Conservation (phyloP, 768 basidiomycete species). For the Lactifluus pinguis region DNA sequence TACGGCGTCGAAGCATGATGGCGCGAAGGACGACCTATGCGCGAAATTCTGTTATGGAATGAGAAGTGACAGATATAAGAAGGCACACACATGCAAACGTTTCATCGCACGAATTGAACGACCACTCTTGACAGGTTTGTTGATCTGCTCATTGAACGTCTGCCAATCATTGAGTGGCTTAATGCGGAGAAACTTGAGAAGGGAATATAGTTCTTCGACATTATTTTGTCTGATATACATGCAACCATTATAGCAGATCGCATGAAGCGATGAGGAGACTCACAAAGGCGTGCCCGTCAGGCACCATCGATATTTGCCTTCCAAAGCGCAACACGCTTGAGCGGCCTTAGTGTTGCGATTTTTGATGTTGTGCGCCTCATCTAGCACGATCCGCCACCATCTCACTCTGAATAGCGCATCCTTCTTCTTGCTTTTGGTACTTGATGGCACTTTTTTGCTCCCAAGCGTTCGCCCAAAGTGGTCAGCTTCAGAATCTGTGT, state of each 20-base stretch:
- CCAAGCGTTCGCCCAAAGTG: slow-evolving; percentile 38
- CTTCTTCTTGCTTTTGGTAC: slow-evolving; percentile 36
- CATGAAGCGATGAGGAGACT: slow-evolving; percentile 1
- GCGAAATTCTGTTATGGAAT: neutral
- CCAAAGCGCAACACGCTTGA: slow-evolving; percentile 68
- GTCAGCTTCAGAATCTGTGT: slow-evolving; percentile 32
- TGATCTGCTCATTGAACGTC: slow-evolving; percentile 71
- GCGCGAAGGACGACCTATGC: slow-evolving; percentile 66
- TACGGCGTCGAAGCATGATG: slow-evolving; percentile 85
- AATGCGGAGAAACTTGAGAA: slow-evolving; percentile 82
- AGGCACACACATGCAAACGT: slow-evolving; percentile 54
- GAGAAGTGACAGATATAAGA: neutral
- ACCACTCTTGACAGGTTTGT: slow-evolving; percentile 67
- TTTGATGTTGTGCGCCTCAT: slow-evolving; percentile 94
- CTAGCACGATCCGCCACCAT: slow-evolving; percentile 87
- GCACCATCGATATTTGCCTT: slow-evolving; percentile 79
- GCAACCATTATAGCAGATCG: neutral
- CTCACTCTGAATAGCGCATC: slow-evolving; percentile 67
- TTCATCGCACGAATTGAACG: slow-evolving; percentile 67
- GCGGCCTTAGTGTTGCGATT: slow-evolving; percentile 72
- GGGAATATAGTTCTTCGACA: slow-evolving; percentile 81
- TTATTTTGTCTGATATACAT: slow-evolving; percentile 33
- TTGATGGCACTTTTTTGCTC: slow-evolving; percentile 36
- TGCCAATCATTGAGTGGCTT: slow-evolving; percentile 74
- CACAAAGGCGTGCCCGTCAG: slow-evolving; percentile 78